Evolutionary conservation across 257 asterid species (phyloP), one percentile per base, ranked within the genome.

Genomic region (Echites panduratus): DNA sequence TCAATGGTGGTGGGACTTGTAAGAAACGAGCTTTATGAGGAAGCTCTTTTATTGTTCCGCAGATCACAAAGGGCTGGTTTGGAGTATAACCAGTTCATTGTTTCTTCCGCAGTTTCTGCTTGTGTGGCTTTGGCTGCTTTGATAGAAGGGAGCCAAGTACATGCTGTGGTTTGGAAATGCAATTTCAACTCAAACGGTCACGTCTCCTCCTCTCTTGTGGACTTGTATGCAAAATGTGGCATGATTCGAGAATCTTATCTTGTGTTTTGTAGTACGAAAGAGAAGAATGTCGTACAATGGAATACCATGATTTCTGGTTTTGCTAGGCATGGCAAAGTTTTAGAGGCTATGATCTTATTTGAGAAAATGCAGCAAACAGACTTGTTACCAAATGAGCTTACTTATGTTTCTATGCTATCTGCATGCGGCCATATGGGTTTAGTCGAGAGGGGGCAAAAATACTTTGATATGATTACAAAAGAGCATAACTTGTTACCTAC

Each of bases 351-450:
- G 97, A 75, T 84, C 13, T 71, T 92, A 13, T 95, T 95, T 49
- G 98, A 94, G 82, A 92, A 95, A 85, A 88, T 95, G 98, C 97
- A 87, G 81, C 90, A 85, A 72, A 73, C 68, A 24, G 78, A 81
- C 70, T 73, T 87, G 10, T 27, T 17, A 53, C 98, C 98, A 3
- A 90, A 70, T 57, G 96, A 88, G 32, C 81, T 84, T 68, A 91
- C 97, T 50, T 95, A 88, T 22, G 82, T 89, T 50, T 86, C 93
- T 11, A 71, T 95, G 8, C 80, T 95, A 72, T 91, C 95, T 17
- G 96, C 96, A 2, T 95, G 99, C 75, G 92, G 90, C 47, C 96
- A 95, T 50, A 87, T 87, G 92, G 98, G 98, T 45, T 81, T 90
- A 72, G 92, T 86, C 26, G 93, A 90, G 52, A 77, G 83, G 82